These are phyloP conservation scores for Chalaropsis thielavioides DNA, from an alignment of 2,329 filamentous ascomycete species.

Conservation along the genomic window DNA sequence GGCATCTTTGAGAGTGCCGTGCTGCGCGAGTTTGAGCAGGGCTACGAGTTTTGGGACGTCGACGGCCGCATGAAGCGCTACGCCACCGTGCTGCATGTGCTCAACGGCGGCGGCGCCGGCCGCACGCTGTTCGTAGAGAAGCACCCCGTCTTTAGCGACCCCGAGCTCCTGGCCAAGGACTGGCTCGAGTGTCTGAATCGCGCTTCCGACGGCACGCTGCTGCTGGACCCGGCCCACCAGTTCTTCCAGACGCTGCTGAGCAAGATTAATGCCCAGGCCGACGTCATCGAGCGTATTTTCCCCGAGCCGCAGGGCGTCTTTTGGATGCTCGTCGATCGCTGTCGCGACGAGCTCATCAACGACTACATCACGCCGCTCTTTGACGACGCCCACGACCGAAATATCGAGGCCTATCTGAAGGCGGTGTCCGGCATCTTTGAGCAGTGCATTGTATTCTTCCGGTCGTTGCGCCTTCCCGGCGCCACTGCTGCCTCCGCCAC, in stretches of 20 bases:
- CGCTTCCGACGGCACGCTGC: constrained; percentile 49
- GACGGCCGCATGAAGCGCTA: constrained; percentile 82
- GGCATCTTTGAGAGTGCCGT: constrained; percentile 83
- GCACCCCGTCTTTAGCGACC: constrained; percentile 67
- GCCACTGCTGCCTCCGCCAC: no score
- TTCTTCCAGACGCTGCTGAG: constrained; percentile 66
- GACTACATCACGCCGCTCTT: constrained; percentile 78
- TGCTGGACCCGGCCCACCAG: constrained; percentile 61
- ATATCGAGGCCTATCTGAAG: constrained; percentile 64
- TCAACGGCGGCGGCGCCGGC: constrained; percentile 67
- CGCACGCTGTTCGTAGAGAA: constrained; percentile 81
- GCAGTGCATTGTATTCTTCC: constrained; percentile 65
- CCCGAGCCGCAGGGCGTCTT: constrained; percentile 56
- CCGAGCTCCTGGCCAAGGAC: constrained; percentile 50
- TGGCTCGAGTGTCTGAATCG: constrained; percentile 70
- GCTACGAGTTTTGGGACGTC: constrained; percentile 76
- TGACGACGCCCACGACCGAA: constrained; percentile 69
- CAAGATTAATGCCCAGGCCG: constrained; percentile 70
- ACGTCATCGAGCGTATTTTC: constrained; percentile 71
- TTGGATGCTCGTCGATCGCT: constrained; percentile 63
- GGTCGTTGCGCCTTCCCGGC: constrained; percentile 41
- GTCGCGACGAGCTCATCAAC: constrained; percentile 69
- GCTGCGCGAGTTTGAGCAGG: constrained; percentile 81
- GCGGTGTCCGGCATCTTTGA: constrained; percentile 79
- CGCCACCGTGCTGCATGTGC: constrained; percentile 64